Conservation (phyloP, 2,329 filamentous ascomycete species). For the Magnaporthiopsis incrustans region DNA sequence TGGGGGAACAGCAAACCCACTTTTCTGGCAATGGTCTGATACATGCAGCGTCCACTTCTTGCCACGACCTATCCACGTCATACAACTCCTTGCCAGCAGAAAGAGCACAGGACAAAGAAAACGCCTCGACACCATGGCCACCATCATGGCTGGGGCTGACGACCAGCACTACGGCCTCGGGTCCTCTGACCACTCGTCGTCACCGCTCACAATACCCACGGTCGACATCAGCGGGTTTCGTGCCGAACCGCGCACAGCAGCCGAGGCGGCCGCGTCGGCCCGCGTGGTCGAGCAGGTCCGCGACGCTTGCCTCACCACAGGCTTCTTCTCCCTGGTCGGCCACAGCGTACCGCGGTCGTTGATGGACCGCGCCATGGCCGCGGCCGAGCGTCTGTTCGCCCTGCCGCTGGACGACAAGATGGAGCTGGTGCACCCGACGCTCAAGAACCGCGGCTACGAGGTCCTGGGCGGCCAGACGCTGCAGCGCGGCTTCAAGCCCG, state of each 20-base stretch:
- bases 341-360: constrained; percentile 17
- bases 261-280: constrained; percentile 16
- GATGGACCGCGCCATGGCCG: constrained; percentile 15
- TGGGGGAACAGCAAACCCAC: background rate
- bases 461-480: constrained; percentile 35
- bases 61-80: too few species aligned
- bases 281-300: constrained; percentile 22
- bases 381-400: constrained; percentile 36
- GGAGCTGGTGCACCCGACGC: constrained; percentile 22
- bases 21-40: background rate
- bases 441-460: constrained; percentile 40
- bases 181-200: background rate
- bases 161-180: background rate
- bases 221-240: constrained; percentile 25
- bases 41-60: background rate
- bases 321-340: constrained; percentile 23
- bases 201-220: constrained; percentile 19
- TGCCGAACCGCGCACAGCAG: constrained; percentile 17
- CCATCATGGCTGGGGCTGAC: background rate
- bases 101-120: background rate
- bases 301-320: constrained; percentile 22
- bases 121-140: background rate
- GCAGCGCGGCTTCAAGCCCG: constrained; percentile 34
- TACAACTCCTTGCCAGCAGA: background rate
- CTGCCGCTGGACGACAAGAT: constrained; percentile 38